Conservation (phyloP, 2,329 filamentous ascomycete species). For the Dothideomycetes sp. region DNA sequence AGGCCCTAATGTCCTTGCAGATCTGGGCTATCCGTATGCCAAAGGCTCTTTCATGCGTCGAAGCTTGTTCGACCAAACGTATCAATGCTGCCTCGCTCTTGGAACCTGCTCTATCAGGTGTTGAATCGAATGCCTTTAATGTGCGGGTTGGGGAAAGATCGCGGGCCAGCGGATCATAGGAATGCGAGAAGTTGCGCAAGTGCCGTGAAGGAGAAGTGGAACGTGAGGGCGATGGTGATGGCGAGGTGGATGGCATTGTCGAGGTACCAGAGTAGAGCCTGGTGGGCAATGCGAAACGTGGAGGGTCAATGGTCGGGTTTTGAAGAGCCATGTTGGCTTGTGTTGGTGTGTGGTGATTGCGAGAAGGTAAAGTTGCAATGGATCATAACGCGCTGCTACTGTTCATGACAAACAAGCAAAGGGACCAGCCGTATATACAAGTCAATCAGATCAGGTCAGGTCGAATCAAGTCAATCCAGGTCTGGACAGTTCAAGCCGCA, state of each 20-base stretch:
- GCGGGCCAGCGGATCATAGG: slow-evolving; percentile 41
- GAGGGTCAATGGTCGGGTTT: slow-evolving; percentile 24
- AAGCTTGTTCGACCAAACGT: slow-evolving; percentile 53
- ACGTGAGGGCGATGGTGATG: slow-evolving; percentile 22
- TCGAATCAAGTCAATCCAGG: no score
- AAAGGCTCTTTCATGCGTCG: slow-evolving; percentile 59
- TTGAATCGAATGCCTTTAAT: slow-evolving; percentile 51
- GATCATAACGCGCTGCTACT: no score
- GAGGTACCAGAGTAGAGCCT: slow-evolving; percentile 3
- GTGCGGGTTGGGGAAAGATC: slow-evolving; percentile 53
- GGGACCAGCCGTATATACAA: no score
- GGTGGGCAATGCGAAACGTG: slow-evolving; percentile 12
- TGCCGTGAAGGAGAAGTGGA: slow-evolving; percentile 21
- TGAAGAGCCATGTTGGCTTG: slow-evolving; percentile 17
- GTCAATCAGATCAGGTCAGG: no score
- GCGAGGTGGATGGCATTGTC: slow-evolving; percentile 1
- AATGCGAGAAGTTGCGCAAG: slow-evolving; percentile 17
- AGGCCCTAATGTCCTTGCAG: slow-evolving; percentile 61
- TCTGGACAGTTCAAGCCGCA: no score
- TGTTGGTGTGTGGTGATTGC: neutral
- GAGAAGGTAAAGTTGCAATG: slow-evolving; percentile 4
- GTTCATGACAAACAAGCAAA: no score
- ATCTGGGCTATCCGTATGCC: slow-evolving; percentile 61
- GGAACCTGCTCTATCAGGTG: slow-evolving; percentile 13
- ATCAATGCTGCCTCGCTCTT: slow-evolving; percentile 32